Base-by-base conservation (phyloP, 208 protist genomes). In the Phytomonas francai region DNA sequence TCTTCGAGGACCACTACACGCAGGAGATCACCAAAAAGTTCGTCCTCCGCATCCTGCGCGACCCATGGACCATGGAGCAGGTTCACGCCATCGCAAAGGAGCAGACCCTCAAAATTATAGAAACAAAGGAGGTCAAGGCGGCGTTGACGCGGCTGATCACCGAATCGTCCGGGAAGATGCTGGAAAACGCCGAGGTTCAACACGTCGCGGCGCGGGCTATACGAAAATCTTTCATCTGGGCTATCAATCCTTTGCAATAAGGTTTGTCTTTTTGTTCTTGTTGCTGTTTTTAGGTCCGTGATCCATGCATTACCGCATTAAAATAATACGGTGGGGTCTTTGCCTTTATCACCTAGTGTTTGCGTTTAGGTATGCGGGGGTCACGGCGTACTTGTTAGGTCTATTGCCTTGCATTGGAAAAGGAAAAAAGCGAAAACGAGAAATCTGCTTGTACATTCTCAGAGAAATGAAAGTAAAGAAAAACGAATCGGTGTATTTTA, bases 1-100 rank as follows among this genome's bases (percentile, higher is more conserved):
- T 96, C 32, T 96, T 94, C 61, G 91, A 93, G 69, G 91, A 96
- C 72, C 87, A 92, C 76, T 94, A 94, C 77, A 96, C 88, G 3
- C 88, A 92, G 70, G 91, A 94, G 75, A 81, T 94, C 49, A 93
- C 87, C 6, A 96, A 94, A 68, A 94, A 94, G 74, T 96, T 96
- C 71, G 87, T 96, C 8, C 63, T 96, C 29, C 83, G 68, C 49
- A 88, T 92, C 12, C 71, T 96, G 49, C 81, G 83, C 25, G 88
- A 94, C 62, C 84, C 84, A 16, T 96, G 88, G 88, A 87, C 94
- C 51, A 77, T 88, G 59, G 91, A 94, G 32, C 86, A 96, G 63
- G 61, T 96, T 30, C 84, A 91, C 27, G 56, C 67, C 7, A 90
- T 96, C 59, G 87, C 86, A 11, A 89, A 87, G 61, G 85, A 93